phyloP scores from a whole-genome alignment of 208 protist species.

The Leishmania turanica region DNA sequence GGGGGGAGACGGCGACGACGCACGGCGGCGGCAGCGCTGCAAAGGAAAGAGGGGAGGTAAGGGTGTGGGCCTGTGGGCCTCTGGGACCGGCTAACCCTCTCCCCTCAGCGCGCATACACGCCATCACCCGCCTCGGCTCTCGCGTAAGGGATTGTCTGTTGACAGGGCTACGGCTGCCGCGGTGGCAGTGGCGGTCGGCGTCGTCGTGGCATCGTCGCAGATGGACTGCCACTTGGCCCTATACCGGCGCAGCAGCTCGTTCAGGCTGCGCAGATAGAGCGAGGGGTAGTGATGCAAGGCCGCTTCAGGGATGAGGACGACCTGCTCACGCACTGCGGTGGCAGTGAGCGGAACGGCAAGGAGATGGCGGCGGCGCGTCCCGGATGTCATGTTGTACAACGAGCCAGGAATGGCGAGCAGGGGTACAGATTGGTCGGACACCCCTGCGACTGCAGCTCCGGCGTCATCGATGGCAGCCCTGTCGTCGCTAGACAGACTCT shows the following conservation, averaged over 20 bases:
- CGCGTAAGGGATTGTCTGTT: neutral
- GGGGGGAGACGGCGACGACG: neutral
- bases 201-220: neutral
- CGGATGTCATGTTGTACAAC: slow-evolving; percentile 32
- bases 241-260: slow-evolving; percentile 36
- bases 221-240: slow-evolving; percentile 23
- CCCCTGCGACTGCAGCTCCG: neutral
- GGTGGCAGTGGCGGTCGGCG: neutral
- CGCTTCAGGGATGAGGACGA: slow-evolving; percentile 28
- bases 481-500: neutral
- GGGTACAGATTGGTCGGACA: slow-evolving; percentile 24
- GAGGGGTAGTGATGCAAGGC: slow-evolving; percentile 56
- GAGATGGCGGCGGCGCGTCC: slow-evolving; percentile 23
- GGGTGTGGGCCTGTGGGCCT: neutral
- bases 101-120: neutral
- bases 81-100: neutral
- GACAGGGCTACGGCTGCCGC: neutral
- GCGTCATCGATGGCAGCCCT: neutral
- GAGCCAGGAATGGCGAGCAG: slow-evolving; percentile 26
- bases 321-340: slow-evolving; percentile 25
- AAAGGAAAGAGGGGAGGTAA: neutral
- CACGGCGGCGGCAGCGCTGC: neutral
- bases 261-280: slow-evolving; percentile 55
- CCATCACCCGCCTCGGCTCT: neutral
- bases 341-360: slow-evolving; percentile 15